Evolutionary conservation across 257 asterid genomes (phyloP), one percentile per base, ranked within the genome.

Genomic region (Rhazya stricta): DNA sequence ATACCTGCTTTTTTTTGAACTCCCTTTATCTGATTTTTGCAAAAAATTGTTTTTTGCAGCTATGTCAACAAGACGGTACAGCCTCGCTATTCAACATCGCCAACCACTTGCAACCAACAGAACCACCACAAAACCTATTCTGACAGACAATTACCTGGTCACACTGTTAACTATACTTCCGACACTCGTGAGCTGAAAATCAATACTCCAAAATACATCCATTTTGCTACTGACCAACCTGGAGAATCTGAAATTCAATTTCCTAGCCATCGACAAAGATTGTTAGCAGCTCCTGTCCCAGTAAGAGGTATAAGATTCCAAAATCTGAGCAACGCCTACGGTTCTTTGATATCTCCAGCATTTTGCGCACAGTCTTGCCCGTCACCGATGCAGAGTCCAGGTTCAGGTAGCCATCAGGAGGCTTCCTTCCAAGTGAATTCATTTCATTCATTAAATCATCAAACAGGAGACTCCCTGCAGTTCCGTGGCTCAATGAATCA

Each of bases 11-110:
- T 41, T 32, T 45, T 30, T 29, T 68, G 41, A 30, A 27, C 19
- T 41, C 45, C 32, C 50, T 68, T 16, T 46, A 51, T 56, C 34
- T 54, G 25, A 74, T 66, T 56, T 45, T 23, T 75, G 37, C 15
- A 19, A 43, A 79, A n/a, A 19, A 13, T 16, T 69, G 50, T 60
- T 3, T 4, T 4, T 13, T 76, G 80, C 96, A 95, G 97, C 84
- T 95, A 95, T 61, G 85, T 88, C 68, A 90, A 83, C 62, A 88
- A 78, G 88, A 89, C 85, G 25, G 19, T 74, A 72, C 91, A 81
- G 73, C 83, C 78, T 78, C 72, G 56, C 63, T 80, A 71, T 70
- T 83, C 91, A 39, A 77, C 81, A 27, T 84, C 90, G 2, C 85
- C 88, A 9, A 82, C 82, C 75, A 80, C 83, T 78, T 82, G 72